A percentile compares a stretch with the other conserved stretches of the same genome.
Evolutionary conservation across 1,139 yeast genomes (phyloP).

Genomic region (Zygoascus hellenicus): DNA sequence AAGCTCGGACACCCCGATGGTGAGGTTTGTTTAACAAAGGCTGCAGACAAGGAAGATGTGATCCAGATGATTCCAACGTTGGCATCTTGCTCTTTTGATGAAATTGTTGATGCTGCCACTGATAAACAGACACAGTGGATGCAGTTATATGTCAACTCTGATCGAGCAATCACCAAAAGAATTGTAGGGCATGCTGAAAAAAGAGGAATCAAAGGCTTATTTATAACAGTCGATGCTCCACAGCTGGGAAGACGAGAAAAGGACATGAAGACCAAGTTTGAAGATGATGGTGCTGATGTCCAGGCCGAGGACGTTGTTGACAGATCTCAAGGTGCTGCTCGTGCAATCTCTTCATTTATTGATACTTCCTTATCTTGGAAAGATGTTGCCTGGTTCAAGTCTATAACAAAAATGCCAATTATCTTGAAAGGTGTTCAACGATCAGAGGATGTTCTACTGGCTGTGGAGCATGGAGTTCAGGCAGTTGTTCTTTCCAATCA

Average conservation of each 20-base stretch:
- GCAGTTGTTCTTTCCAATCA: conserved; percentile 72
- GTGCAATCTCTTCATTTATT: conserved; percentile 78
- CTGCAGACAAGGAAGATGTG: conserved; percentile 43
- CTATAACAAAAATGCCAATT: conserved; percentile 56
- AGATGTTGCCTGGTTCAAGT: conserved; percentile 54
- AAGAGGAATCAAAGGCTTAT: conserved; percentile 72
- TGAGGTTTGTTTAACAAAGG: conserved; percentile 46
- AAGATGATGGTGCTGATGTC: conserved; percentile 51
- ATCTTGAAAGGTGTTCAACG: conserved; percentile 68
- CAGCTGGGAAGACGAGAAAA: conserved; percentile 86
- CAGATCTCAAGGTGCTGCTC: conserved; percentile 76
- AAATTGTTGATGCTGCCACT: conserved; percentile 46
- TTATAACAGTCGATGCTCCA: conserved; percentile 92
- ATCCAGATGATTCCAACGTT: conserved; percentile 55
- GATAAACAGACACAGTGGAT: conserved; percentile 73
- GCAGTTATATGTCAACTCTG: conserved; percentile 79
- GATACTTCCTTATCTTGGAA: conserved; percentile 73
- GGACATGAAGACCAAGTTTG: conserved; percentile 55
- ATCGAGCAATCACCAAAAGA: conserved; percentile 53
- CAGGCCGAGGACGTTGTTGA: conserved; percentile 46
- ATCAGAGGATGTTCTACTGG: conserved; percentile 57
- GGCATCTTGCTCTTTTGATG: conserved; percentile 52
- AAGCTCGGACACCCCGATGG: conserved; percentile 53
- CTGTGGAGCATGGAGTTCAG: conserved; percentile 56
- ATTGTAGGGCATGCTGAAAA: conserved; percentile 67